Percentiles rank a stretch among this genome's conserved stretches.
Conservation (phyloP, 306 rosid genomes). For the Bauhinia variegata region DNA sequence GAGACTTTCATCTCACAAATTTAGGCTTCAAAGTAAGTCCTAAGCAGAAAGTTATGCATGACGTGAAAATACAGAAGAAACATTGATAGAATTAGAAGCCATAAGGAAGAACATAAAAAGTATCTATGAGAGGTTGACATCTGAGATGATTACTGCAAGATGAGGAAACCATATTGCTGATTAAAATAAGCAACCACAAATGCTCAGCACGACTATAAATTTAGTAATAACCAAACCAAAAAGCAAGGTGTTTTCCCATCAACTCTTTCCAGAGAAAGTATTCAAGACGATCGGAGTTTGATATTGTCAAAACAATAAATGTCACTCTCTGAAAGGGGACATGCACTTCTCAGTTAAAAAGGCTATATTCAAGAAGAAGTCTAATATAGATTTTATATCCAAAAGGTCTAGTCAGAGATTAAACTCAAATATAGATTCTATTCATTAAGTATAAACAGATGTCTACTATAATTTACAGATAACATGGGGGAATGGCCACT, state of each 20-base stretch:
- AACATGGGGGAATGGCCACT: background rate
- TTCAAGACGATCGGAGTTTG: too few relatives aligned
- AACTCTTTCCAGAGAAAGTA: background rate
- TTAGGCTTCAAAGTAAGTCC: background rate
- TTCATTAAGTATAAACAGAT: background rate
- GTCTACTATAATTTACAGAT: background rate
- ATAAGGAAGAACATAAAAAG: too few relatives aligned
- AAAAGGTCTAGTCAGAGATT: background rate
- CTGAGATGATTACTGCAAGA: background rate
- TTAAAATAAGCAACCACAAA: background rate
- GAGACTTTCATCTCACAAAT: background rate
- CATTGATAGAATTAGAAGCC: background rate
- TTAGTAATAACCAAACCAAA: background rate
- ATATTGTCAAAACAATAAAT: background rate
- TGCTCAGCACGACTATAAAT: background rate
- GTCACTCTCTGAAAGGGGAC: background rate
- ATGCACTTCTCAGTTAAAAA: background rate
- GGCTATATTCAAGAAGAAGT: background rate
- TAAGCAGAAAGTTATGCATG: background rate
- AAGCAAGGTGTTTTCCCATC: background rate
- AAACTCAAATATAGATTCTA: conserved; percentile 1
- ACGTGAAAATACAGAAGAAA: background rate
- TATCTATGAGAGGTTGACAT: too few relatives aligned
- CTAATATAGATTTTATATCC: background rate
- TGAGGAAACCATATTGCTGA: conserved; percentile 3